Percentiles rank a stretch among this genome's conserved stretches.
Conservation (phyloP, 805 yeast genomes). For the Gaillardinia entomophila region DNA sequence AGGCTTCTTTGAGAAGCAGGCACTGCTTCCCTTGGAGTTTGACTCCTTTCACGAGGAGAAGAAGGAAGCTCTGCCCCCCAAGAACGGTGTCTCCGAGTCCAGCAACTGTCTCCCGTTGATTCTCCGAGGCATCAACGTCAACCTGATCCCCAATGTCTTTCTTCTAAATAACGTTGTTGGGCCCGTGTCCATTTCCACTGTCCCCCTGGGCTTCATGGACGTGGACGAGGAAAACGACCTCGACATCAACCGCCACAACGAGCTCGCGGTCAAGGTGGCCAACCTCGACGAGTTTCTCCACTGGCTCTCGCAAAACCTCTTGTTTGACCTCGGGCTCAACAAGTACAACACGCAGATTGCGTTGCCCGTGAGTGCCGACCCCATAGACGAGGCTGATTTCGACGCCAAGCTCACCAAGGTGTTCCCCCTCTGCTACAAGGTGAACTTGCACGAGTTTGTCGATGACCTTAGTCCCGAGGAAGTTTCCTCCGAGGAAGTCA, state of each 20-base stretch:
- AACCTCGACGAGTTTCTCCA: conserved; percentile 28
- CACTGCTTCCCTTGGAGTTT: neutral
- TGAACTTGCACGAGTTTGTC: conserved; percentile 30
- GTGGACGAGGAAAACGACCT: conserved; percentile 30
- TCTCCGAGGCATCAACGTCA: conserved; percentile 55
- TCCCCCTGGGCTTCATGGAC: conserved; percentile 24
- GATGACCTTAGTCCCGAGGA: conserved; percentile 15
- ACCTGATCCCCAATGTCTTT: conserved; percentile 55
- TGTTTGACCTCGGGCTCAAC: conserved; percentile 30
- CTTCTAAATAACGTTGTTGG: conserved; percentile 23
- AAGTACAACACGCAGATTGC: conserved; percentile 7
- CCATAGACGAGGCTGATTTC: conserved; percentile 5
- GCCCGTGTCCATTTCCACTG: conserved; percentile 6
- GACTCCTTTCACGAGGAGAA: neutral
- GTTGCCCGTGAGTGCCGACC: conserved; percentile 6
- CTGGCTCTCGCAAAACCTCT: conserved; percentile 37
- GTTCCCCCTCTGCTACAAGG: conserved; percentile 28
- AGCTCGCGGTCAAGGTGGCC: conserved; percentile 21
- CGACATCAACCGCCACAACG: conserved; percentile 21
- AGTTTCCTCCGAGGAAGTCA: conserved; percentile 14
- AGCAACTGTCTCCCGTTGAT: conserved; percentile 67
- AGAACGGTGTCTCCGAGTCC: conserved; percentile 21
- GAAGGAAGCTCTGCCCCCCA: neutral
- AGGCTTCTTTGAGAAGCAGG: neutral
- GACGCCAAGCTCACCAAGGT: conserved; percentile 14